Evolutionary conservation across 345 rosid species (phyloP).

Genomic region (Euphorbia lathyris): DNA sequence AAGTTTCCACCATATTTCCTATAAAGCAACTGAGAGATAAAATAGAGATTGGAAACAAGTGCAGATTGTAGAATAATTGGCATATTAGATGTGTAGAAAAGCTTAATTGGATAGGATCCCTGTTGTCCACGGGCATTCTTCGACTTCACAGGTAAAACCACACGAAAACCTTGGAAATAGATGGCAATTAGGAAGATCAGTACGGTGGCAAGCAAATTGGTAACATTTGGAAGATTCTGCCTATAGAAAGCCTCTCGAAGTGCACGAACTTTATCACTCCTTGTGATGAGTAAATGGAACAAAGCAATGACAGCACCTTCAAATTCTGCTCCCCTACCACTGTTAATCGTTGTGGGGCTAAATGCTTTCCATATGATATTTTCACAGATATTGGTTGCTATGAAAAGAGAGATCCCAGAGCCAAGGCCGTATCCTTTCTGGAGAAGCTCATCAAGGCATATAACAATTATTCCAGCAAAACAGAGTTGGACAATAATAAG

Average conservation of each 20-base stretch:
- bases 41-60: conserved; percentile 75
- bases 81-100: conserved; percentile 92
- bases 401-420: conserved; percentile 61
- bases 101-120: conserved; percentile 84
- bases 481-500: conserved; percentile 42
- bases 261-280: conserved; percentile 72
- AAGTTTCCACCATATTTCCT: conserved; percentile 78
- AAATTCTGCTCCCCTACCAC: conserved; percentile 87
- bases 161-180: conserved; percentile 96
- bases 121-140: conserved; percentile 94
- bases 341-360: conserved; percentile 85
- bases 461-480: conserved; percentile 43
- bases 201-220: conserved; percentile 78
- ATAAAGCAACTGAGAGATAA: conserved; percentile 83
- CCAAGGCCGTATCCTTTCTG: conserved; percentile 16
- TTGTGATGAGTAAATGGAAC: conserved; percentile 74
- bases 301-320: conserved; percentile 91
- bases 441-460: conserved; percentile 6
- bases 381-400: conserved; percentile 74
- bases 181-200: conserved; percentile 74
- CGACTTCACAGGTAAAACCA: conserved; percentile 82
- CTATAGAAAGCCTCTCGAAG: conserved; percentile 85
- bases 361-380: conserved; percentile 86
- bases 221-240: conserved; percentile 85
- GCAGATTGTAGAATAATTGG: conserved; percentile 86